Evolutionary conservation across 306 rosid genomes (phyloP).

Genomic region (Heteromeles arbutifolia): DNA sequence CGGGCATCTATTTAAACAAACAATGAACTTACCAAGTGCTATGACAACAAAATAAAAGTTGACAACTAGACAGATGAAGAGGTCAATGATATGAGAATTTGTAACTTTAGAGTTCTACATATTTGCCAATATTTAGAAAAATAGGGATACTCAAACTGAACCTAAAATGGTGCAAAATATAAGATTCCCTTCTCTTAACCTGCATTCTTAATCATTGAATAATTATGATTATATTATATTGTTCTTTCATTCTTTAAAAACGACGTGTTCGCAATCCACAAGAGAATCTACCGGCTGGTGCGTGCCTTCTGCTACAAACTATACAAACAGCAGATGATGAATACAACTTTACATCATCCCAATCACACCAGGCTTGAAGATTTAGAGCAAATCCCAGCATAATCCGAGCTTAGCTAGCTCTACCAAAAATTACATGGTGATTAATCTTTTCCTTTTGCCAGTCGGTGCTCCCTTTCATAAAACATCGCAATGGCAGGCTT

Average conservation of each 20-base stretch:
- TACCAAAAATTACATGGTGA: neutral
- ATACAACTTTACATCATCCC: neutral
- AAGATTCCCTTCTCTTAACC: neutral
- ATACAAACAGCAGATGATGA: neutral
- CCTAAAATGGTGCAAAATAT: no score
- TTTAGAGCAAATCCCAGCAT: neutral
- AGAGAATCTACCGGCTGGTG: slow-evolving; percentile 7
- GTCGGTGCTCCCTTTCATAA: slow-evolving; percentile 31
- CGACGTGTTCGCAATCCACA: slow-evolving; percentile 3
- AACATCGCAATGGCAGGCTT: slow-evolving; percentile 68
- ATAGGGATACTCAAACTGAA: neutral
- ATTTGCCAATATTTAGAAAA: no score
- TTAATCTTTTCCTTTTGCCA: slow-evolving; percentile 7
- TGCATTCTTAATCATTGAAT: neutral
- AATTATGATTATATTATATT: neutral
- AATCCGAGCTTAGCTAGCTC: neutral
- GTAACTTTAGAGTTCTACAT: neutral
- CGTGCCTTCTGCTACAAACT: neutral
- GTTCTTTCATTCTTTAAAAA: neutral
- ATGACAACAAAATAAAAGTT: neutral
- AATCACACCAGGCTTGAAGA: slow-evolving; percentile 1
- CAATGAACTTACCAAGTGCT: neutral
- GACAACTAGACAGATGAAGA: no score
- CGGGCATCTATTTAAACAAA: neutral
- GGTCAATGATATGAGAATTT: no score